Base-by-base conservation (phyloP, 2,329 filamentous ascomycete genomes). In the Daldinia sp. region DNA sequence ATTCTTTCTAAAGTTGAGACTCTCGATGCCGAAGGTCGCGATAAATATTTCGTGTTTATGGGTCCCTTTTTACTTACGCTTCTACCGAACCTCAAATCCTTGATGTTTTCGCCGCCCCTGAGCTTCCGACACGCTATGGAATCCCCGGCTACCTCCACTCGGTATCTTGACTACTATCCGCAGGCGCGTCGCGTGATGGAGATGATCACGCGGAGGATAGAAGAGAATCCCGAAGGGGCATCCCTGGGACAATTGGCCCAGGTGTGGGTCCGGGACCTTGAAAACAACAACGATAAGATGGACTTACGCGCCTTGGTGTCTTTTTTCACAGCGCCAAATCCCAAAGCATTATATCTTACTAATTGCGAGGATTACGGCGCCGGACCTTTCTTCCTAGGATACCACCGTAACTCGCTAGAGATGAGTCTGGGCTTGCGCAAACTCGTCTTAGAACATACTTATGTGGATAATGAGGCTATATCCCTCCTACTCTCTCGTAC, bases 401-500 rank as follows among this genome's bases (percentile, higher is more conserved):
- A 65, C 42, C 48, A 23, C 13, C 70, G 69, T 63, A 28, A 33
- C 5, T 68, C 70, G n/a, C 18, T 61, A 0, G 60, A 60, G 28
- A 48, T 64, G 9, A 50, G 53, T 10, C 68, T 67, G 15, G 53
- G 53, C 23, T 42, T 73, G 4, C 54, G 54, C 15, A 56, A 30
- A 13, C 66, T 73, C 13, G 55, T 67, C 35, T 18, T 72, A 5
- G 44, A 55, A 7, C 28, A 56, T 9, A 54, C 56, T 53, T 65
- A 60, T 28, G 60, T 70, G 63, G 63, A 70, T 39, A 55, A 35
- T 7, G 30, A 20, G 2, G 20, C 39, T 26, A 46, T 72, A 42
- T 63, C 63, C 13, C 37, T 61, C 26, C 48, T 73, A 15, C 61
- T 73, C 1, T 63, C 65, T 10, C 65, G 67, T 41, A 72, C 55